Evolutionary conservation across 192 early-diverging fungal species (phyloP), one percentile per base, ranked within the genome.

Genomic region (Physocladia obscura): DNA sequence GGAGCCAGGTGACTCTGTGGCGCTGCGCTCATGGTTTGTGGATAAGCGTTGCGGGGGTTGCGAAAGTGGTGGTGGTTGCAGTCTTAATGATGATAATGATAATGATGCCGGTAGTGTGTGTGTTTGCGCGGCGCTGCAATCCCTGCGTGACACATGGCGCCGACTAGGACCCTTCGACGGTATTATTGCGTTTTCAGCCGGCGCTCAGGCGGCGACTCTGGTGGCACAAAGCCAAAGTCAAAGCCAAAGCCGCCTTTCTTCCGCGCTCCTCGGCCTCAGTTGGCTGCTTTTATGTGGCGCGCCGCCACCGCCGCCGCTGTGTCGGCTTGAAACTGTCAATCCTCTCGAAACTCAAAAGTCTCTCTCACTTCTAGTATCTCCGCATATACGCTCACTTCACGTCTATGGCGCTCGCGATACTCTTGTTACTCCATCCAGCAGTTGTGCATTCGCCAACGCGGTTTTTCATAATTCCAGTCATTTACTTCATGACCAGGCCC

Each of bases 121-220:
- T 56, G 51, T n/a, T 15, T 72, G 60, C 27, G 48, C 15, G 0
- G 24, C 37, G 22, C 27, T 72, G 19, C 19, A 6, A 4, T 21
- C 52, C 0, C 22, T 63, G 37, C 60, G 34, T n/a, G 15, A 49
- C 26, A 30, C 64, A 17, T 63, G 63, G 71, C 24, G 30, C 13
- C 35, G 38, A 30, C 30, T 48, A 22, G 71, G 71, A 4, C 71
- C 71, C 2, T 73, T 73, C 32, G 62, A 73, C 32, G 71, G 62
- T n/a, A 3, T 65, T 5, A 40, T 73, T 11, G 71, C 52, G 3
- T 73, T 73, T 61, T 57, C 51, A 11, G 71, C 62, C 19, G 71
- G 71, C 2, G 61, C 38, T 3, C 5, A 24, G 8, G 52, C 55
- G 13, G 39, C 70, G 0, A 4, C 27, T 32, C 3, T 67, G 3